These are phyloP conservation scores for Brettanomyces sp. DNA, from an alignment of 805 yeast species.

Conservation along the genomic window DNA sequence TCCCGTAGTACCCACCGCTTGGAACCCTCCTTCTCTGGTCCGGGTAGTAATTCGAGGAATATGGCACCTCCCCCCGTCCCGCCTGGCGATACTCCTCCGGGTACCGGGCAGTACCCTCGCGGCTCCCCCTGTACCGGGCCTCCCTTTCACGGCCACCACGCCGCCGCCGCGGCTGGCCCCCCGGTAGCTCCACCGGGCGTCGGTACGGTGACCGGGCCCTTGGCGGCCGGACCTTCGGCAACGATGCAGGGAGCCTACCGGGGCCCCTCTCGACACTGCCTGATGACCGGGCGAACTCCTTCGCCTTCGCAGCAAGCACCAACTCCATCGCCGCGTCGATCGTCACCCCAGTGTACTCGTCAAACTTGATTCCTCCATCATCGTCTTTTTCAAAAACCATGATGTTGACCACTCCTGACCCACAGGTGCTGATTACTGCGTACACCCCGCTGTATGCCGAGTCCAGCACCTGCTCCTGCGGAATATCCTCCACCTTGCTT, in stretches of 20 bases:
- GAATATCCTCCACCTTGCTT: slow-evolving; percentile 22
- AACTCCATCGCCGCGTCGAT: slow-evolving; percentile 57
- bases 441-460: slow-evolving; percentile 74
- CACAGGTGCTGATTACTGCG: slow-evolving; percentile 56
- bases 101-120: background rate
- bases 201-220: background rate
- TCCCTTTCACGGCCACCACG: background rate
- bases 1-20: too few species aligned
- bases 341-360: slow-evolving; percentile 69
- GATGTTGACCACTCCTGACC: slow-evolving; percentile 46
- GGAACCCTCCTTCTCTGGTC: background rate
- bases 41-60: background rate
- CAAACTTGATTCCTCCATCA: slow-evolving; percentile 71
- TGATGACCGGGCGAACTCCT: background rate
- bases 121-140: background rate
- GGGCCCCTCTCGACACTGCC: background rate
- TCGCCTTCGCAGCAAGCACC: slow-evolving; percentile 15
- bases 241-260: background rate
- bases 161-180: background rate
- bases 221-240: slow-evolving; percentile 1
- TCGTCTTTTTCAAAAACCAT: slow-evolving; percentile 62
- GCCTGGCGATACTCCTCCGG: background rate
- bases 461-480: slow-evolving; percentile 47
- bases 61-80: background rate
- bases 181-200: background rate